Evolutionary conservation across 2,329 filamentous ascomycete genomes (phyloP).

Genomic region (Aspergillus glaucus): DNA sequence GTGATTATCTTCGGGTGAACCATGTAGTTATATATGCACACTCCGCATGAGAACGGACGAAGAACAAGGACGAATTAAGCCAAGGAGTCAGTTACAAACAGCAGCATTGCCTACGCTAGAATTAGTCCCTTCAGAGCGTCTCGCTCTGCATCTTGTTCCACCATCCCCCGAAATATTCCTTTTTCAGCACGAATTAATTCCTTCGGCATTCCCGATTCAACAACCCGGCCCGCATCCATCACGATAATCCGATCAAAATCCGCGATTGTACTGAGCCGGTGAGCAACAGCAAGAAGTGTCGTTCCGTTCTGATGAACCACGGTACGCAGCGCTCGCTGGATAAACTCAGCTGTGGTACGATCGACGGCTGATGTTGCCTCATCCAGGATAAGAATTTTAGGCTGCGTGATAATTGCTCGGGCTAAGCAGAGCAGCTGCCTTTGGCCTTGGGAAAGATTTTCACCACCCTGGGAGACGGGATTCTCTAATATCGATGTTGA

Average conservation of each 20-base stretch:
- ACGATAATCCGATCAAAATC: conserved; percentile 70
- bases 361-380: conserved; percentile 73
- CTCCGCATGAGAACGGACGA: too few relatives aligned
- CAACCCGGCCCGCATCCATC: conserved; percentile 58
- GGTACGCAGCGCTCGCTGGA: conserved; percentile 65
- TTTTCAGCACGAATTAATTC: conserved; percentile 52
- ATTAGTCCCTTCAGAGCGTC: neutral
- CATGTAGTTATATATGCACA: too few relatives aligned
- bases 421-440: conserved; percentile 70
- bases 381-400: conserved; percentile 71
- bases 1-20: too few relatives aligned
- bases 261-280: conserved; percentile 66
- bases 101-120: too few relatives aligned
- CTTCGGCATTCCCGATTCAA: conserved; percentile 60
- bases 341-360: conserved; percentile 66
- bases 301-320: conserved; percentile 53
- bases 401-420: conserved; percentile 63
- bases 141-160: conserved; percentile 23
- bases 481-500: conserved; percentile 41
- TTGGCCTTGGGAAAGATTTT: conserved; percentile 70
- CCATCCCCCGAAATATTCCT: conserved; percentile 55
- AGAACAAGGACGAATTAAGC: too few relatives aligned
- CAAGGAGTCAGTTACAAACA: too few relatives aligned
- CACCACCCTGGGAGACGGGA: conserved; percentile 63
- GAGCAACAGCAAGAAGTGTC: conserved; percentile 67